Percentiles rank a stretch among this genome's conserved stretches.
Conservation (phyloP, 495 filamentous ascomycete genomes). For the Talaromyces ruber region DNA sequence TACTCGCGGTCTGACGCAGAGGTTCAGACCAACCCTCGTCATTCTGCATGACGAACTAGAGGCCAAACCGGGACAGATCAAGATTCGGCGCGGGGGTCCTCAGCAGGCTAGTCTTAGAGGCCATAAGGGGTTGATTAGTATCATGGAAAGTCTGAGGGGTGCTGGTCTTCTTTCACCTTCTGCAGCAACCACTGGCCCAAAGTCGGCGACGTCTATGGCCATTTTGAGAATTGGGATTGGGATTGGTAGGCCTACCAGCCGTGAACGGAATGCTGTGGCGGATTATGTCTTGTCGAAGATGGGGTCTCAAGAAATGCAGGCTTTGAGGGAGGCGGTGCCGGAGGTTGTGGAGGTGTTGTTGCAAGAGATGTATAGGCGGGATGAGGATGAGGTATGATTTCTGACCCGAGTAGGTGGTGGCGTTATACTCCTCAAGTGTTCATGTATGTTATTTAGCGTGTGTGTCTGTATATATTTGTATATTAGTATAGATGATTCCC, state of each 20-base stretch:
- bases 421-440: too few species aligned
- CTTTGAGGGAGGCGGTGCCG: conserved; percentile 40
- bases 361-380: conserved; percentile 30
- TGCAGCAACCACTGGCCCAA: background rate
- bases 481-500: background rate
- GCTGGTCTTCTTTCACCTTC: conserved; percentile 20
- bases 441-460: background rate
- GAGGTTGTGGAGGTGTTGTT: conserved; percentile 42
- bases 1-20: conserved; percentile 18
- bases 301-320: conserved; percentile 36
- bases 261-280: conserved; percentile 48
- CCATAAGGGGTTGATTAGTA: conserved; percentile 73
- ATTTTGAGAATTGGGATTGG: conserved; percentile 56
- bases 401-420: too few species aligned
- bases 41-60: conserved; percentile 84
- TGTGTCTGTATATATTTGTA: background rate
- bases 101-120: conserved; percentile 50
- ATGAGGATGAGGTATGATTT: conserved; percentile 11
- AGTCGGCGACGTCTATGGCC: conserved; percentile 15
- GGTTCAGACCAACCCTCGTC: conserved; percentile 43
- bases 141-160: conserved; percentile 38
- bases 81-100: conserved; percentile 43
- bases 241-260: conserved; percentile 58
- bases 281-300: conserved; percentile 64
- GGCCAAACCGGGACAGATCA: conserved; percentile 54